These are phyloP conservation scores for Phytophthora pseudosyringae DNA, from an alignment of 352 stramenopile species.

Conservation along the genomic window DNA sequence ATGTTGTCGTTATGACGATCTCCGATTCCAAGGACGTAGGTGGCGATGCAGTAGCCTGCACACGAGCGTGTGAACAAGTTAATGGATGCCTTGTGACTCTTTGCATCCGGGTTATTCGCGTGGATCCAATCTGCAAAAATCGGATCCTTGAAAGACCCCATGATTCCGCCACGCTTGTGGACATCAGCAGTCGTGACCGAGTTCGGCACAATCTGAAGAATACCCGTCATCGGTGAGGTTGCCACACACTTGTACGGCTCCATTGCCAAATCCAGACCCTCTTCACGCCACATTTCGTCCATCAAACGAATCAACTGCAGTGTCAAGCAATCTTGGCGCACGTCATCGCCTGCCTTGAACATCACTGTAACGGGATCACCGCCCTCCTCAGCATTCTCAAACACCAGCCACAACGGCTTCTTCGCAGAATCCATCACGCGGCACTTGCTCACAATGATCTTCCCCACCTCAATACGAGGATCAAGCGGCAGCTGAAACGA, in stretches of 20 bases:
- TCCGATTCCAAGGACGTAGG: constrained; percentile 93
- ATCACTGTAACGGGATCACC: constrained; percentile 88
- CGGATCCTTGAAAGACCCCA: constrained; percentile 79
- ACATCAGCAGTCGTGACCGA: constrained; percentile 92
- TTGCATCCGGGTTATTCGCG: constrained; percentile 72
- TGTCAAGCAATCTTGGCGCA: constrained; percentile 95
- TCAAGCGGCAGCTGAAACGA: constrained; percentile 91
- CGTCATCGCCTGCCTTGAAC: constrained; percentile 94
- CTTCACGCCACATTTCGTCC: constrained; percentile 92
- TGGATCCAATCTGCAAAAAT: constrained; percentile 84
- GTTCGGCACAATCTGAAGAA: constrained; percentile 91
- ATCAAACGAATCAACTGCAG: constrained; percentile 93
- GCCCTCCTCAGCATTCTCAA: constrained; percentile 86
- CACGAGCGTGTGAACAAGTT: constrained; percentile 87
- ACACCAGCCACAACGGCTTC: constrained; percentile 88
- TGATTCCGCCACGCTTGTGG: constrained; percentile 76
- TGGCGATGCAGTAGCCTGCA: constrained; percentile 93
- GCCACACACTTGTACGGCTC: constrained; percentile 91
- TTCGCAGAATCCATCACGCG: constrained; percentile 92
- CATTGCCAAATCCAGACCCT: constrained; percentile 91
- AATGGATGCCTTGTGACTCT: constrained; percentile 58
- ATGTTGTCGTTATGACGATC: constrained; percentile 97
- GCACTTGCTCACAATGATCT: constrained; percentile 88
- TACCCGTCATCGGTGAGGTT: constrained; percentile 89
- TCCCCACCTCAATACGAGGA: constrained; percentile 81